phyloP scores from a whole-genome alignment of 768 basidiomycete species.

The Leucosporidium yakuticum region DNA sequence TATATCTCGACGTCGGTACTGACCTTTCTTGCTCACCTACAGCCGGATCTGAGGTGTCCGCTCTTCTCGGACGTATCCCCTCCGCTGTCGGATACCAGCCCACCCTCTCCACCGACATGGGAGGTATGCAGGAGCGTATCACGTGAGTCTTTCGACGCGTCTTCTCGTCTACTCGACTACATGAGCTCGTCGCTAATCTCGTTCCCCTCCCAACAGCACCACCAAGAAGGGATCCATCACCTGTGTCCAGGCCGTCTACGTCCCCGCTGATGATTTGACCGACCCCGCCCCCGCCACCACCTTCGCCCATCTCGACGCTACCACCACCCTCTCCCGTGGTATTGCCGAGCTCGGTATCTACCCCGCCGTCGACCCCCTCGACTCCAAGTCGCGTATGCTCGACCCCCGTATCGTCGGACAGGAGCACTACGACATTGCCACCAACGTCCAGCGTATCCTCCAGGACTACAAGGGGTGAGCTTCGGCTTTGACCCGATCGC shows the following conservation, averaged over 20 bases:
- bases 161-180: too few relatives aligned
- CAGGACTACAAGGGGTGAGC: slow-evolving; percentile 47
- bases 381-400: slow-evolving; percentile 99
- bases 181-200: not conserved
- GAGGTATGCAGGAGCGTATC: slow-evolving; percentile 99
- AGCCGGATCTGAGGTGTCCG: slow-evolving; percentile 99
- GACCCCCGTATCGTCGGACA: slow-evolving; percentile 96
- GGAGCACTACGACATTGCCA: slow-evolving; percentile 95
- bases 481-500: not conserved
- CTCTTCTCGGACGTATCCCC: slow-evolving; percentile 98
- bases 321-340: slow-evolving; percentile 97
- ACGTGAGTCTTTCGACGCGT: slow-evolving; percentile 2
- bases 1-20: not conserved
- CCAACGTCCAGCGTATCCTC: slow-evolving; percentile 80
- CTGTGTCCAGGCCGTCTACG: slow-evolving; percentile 99
- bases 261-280: slow-evolving; percentile 99
- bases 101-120: slow-evolving; percentile 99
- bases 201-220: slow-evolving; percentile 55
- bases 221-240: slow-evolving; percentile 99
- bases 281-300: slow-evolving; percentile 99
- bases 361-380: slow-evolving; percentile 98
- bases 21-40: not conserved
- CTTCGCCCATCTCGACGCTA: slow-evolving; percentile 99
- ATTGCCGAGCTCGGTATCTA: slow-evolving; percentile 85
- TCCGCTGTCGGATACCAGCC: slow-evolving; percentile 99